phyloP scores from a whole-genome alignment of 2,329 filamentous ascomycete species.

The Curvularia lunata region DNA sequence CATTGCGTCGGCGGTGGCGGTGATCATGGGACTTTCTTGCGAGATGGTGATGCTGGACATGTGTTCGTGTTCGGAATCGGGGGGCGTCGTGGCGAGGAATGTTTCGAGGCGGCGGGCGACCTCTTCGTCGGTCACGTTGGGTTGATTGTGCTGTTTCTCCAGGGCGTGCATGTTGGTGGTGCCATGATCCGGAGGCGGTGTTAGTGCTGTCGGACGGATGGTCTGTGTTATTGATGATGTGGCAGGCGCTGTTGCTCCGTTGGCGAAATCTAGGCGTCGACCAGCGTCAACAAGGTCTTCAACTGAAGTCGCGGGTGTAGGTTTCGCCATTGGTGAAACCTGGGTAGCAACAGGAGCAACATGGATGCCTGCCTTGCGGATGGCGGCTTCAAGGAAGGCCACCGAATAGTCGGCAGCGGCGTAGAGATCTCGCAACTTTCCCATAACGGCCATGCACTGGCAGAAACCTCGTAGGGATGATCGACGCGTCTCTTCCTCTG shows the following conservation, averaged over 20 bases:
- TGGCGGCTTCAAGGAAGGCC: slow-evolving; percentile 89
- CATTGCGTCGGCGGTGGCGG: slow-evolving; percentile 15
- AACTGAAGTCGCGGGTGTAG: slow-evolving; percentile 48
- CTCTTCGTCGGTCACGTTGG: slow-evolving; percentile 53
- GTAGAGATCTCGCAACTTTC: slow-evolving; percentile 85
- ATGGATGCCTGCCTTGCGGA: slow-evolving; percentile 84
- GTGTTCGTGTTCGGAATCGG: slow-evolving; percentile 51
- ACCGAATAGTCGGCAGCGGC: slow-evolving; percentile 96
- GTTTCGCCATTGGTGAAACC: slow-evolving; percentile 31
- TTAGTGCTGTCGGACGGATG: slow-evolving; percentile 43
- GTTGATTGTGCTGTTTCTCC: slow-evolving; percentile 37
- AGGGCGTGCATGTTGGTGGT: slow-evolving; percentile 44
- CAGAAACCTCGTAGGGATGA: slow-evolving; percentile 81
- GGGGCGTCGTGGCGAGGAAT: slow-evolving; percentile 59
- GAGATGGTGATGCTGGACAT: slow-evolving; percentile 39
- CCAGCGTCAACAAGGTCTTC: slow-evolving; percentile 57
- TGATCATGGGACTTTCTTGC: slow-evolving; percentile 24
- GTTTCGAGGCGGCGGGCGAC: slow-evolving; percentile 56
- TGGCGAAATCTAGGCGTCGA: slow-evolving; percentile 47
- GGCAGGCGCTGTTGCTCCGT: slow-evolving; percentile 9
- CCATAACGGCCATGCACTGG: slow-evolving; percentile 91
- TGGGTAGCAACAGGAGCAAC: slow-evolving; percentile 56
- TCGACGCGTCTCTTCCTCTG: slow-evolving; percentile 72
- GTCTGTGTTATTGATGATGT: slow-evolving; percentile 17
- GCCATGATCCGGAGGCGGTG: slow-evolving; percentile 50